Percentiles rank a stretch among this genome's conserved stretches.
These are phyloP conservation scores for Chaetomidium leptoderma DNA, from an alignment of 495 filamentous ascomycete genomes.

Conservation along the genomic window DNA sequence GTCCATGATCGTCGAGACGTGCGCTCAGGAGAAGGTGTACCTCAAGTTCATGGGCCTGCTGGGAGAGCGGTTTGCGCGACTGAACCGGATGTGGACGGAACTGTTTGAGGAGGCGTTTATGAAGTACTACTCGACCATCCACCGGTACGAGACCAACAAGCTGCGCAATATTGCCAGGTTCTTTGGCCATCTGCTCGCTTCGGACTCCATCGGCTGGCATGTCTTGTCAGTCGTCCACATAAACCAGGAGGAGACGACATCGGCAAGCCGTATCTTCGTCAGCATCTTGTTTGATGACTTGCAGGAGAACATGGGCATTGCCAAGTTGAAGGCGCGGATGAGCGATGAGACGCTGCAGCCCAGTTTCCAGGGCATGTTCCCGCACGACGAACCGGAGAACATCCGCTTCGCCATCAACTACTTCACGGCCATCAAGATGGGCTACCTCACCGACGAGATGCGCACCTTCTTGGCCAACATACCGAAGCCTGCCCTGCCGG, in stretches of 20 bases:
- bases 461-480: slow-evolving; percentile 81
- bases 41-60: slow-evolving; percentile 94
- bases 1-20: slow-evolving; percentile 95
- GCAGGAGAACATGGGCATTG: slow-evolving; percentile 77
- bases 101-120: slow-evolving; percentile 83
- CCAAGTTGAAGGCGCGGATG: slow-evolving; percentile 68
- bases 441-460: slow-evolving; percentile 91
- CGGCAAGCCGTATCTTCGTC: slow-evolving; percentile 92
- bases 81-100: slow-evolving; percentile 91
- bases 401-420: slow-evolving; percentile 98
- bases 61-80: slow-evolving; percentile 88
- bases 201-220: slow-evolving; percentile 89
- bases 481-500: slow-evolving; percentile 69
- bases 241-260: slow-evolving; percentile 95
- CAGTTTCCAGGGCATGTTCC: slow-evolving; percentile 84
- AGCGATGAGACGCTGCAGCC: slow-evolving; percentile 73
- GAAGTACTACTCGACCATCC: slow-evolving; percentile 95
- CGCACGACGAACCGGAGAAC: slow-evolving; percentile 78
- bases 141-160: slow-evolving; percentile 91
- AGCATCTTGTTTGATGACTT: slow-evolving; percentile 96
- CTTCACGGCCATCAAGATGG: slow-evolving; percentile 96
- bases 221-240: slow-evolving; percentile 77
- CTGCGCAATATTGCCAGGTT: slow-evolving; percentile 92
- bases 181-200: slow-evolving; percentile 84
- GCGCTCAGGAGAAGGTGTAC: slow-evolving; percentile 91